phyloP scores from a whole-genome alignment of 768 basidiomycete species.

The Crassisporium funariophilum region DNA sequence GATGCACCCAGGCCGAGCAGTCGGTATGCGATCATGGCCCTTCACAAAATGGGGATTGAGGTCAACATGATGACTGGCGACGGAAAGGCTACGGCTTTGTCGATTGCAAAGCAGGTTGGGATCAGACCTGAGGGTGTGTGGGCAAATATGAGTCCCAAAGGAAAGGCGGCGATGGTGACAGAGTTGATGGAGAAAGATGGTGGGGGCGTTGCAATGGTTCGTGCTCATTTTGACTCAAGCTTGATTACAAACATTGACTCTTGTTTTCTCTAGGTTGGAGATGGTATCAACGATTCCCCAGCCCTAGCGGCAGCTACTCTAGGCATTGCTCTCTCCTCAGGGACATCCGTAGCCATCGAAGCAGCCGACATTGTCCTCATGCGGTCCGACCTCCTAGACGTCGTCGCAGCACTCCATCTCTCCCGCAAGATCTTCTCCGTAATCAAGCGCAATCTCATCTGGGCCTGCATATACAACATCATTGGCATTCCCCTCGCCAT shows the following conservation, averaged over 20 bases:
- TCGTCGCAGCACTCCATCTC: constrained; percentile 94
- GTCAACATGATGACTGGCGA: constrained; percentile 97
- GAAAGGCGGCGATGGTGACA: constrained; percentile 84
- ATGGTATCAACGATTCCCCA: constrained; percentile 98
- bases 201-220: constrained; percentile 88
- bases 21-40: constrained; percentile 74
- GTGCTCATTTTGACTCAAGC: constrained; percentile 25
- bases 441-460: constrained; percentile 90
- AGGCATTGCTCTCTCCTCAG: constrained; percentile 94
- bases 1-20: constrained; percentile 90
- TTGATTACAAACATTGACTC: constrained; percentile 1
- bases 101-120: constrained; percentile 89
- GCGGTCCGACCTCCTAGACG: constrained; percentile 95
- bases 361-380: constrained; percentile 98
- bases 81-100: constrained; percentile 78
- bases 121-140: constrained; percentile 82
- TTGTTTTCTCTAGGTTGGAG: constrained; percentile 71
- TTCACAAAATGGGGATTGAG: constrained; percentile 88
- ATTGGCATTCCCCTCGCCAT: constrained; percentile 96
- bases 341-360: constrained; percentile 96
- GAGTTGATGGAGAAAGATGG: constrained; percentile 76
- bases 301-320: constrained; percentile 95
- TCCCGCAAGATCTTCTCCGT: constrained; percentile 86
- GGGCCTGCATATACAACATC: constrained; percentile 95
- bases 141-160: constrained; percentile 93